Conservation (phyloP, 768 basidiomycete genomes). For the Piloderma croceum region DNA sequence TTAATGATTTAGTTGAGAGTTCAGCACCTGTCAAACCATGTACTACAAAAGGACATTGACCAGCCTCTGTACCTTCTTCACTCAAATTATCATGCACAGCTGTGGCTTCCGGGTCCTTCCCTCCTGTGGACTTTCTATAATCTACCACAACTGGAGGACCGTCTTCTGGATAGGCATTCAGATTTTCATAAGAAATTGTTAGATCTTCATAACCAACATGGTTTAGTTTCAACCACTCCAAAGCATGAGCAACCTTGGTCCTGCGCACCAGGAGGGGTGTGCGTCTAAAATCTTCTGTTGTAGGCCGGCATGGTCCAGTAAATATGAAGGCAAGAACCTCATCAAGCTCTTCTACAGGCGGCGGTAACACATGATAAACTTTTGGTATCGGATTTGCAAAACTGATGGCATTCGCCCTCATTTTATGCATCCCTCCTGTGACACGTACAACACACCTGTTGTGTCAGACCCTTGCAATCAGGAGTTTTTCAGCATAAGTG, state of each 20-base stretch:
- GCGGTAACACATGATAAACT: conserved; percentile 21
- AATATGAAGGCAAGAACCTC: too few relatives aligned
- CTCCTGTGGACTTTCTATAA: conserved; percentile 4
- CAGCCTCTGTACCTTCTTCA: conserved; percentile 18
- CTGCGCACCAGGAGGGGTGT: conserved; percentile 3
- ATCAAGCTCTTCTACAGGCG: conserved; percentile 10
- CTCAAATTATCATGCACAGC: conserved; percentile 14
- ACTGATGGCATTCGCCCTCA: too few relatives aligned
- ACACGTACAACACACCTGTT: conserved; percentile 20
- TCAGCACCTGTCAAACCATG: conserved; percentile 21
- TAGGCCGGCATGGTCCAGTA: conserved; percentile 7
- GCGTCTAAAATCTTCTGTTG: background rate
- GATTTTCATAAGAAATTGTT: conserved; percentile 4
- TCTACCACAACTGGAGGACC: conserved; percentile 12
- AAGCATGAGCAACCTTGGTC: conserved; percentile 14
- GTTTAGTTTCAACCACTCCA: conserved; percentile 33
- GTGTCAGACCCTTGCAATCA: conserved; percentile 18
- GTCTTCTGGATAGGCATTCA: conserved; percentile 7
- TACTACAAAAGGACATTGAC: conserved; percentile 24
- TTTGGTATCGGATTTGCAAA: conserved; percentile 22
- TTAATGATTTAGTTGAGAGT: too few relatives aligned
- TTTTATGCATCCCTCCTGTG: conserved; percentile 17
- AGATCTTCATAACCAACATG: conserved; percentile 29
- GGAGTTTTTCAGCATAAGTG: conserved; percentile 19
- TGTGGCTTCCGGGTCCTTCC: conserved; percentile 7